phyloP scores from a whole-genome alignment of 768 basidiomycete species.

The Russula dissimulans region DNA sequence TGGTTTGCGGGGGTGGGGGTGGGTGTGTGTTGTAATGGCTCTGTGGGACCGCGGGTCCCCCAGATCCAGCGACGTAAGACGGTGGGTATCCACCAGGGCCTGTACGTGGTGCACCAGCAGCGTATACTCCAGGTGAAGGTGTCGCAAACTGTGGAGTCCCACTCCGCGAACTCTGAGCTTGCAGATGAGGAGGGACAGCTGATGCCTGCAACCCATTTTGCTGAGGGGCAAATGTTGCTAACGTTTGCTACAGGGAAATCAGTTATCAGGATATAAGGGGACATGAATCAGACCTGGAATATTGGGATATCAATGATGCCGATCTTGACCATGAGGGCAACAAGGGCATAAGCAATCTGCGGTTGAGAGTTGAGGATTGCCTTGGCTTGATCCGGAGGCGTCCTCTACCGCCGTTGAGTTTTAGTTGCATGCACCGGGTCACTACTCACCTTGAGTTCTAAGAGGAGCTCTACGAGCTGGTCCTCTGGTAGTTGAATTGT shows the following conservation, averaged over 20 bases:
- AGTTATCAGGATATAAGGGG: not conserved
- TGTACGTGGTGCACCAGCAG: not conserved
- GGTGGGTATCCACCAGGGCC: constrained; percentile 11
- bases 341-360: constrained; percentile 67
- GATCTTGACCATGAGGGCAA: constrained; percentile 70
- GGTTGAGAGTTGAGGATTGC: constrained; percentile 64
- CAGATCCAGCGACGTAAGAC: constrained; percentile 1
- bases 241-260: constrained; percentile 46
- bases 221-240: constrained; percentile 40
- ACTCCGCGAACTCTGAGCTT: constrained; percentile 24
- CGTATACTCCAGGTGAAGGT: not conserved
- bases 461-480: constrained; percentile 62
- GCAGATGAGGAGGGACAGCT: constrained; percentile 25
- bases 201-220: constrained; percentile 15
- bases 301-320: constrained; percentile 67
- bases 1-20: constrained; percentile 13
- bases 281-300: constrained; percentile 45
- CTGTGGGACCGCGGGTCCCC: not conserved
- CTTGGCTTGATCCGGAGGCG: constrained; percentile 59
- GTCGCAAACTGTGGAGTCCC: constrained; percentile 13
- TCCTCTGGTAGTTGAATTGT: constrained; percentile 47
- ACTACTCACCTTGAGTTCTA: constrained; percentile 53
- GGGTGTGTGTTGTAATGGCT: constrained; percentile 6
- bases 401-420: constrained; percentile 41
- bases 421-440: not conserved